Percentiles rank a stretch among this genome's conserved stretches.
Conservation (phyloP, 352 stramenopile genomes). For the Phytophthora fragariaefolia region DNA sequence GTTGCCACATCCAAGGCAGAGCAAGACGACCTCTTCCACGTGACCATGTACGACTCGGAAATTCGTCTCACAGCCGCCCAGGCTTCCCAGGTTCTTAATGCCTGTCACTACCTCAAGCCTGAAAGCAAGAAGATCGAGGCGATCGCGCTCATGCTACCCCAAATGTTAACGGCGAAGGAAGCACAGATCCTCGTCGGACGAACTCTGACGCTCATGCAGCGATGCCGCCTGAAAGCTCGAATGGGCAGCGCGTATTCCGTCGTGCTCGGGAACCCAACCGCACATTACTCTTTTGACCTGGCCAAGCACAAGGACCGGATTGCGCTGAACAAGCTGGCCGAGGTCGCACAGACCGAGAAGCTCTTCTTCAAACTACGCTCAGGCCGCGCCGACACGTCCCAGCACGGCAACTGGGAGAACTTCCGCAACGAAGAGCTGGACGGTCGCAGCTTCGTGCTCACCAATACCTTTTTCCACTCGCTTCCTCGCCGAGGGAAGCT, state of each 20-base stretch:
- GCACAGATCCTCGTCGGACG: constrained; percentile 71
- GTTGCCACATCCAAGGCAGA: constrained; percentile 64
- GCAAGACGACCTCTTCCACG: constrained; percentile 79
- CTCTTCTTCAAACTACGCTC: constrained; percentile 70
- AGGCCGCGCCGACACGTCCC: constrained; percentile 72
- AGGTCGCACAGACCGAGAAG: constrained; percentile 87
- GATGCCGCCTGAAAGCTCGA: constrained; percentile 77
- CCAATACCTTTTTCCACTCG: constrained; percentile 80
- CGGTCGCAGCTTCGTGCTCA: constrained; percentile 70
- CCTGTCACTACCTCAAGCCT: constrained; percentile 67
- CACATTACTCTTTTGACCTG: constrained; percentile 84
- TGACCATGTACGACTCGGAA: constrained; percentile 81
- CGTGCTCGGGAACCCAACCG: constrained; percentile 85
- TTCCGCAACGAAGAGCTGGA: constrained; percentile 92
- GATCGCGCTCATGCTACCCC: constrained; percentile 73
- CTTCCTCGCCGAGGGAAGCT: constrained; percentile 77
- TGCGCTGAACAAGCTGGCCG: constrained; percentile 79
- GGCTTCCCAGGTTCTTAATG: constrained; percentile 82
- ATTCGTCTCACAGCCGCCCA: constrained; percentile 81
- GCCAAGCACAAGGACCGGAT: constrained; percentile 76
- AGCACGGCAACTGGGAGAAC: constrained; percentile 93
- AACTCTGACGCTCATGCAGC: constrained; percentile 72
- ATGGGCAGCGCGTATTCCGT: constrained; percentile 88
- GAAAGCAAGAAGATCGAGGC: constrained; percentile 66
- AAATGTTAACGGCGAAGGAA: constrained; percentile 88